A percentile compares a stretch with the other conserved stretches of the same genome.
Evolutionary conservation across 129 eudicot genomes (phyloP).

Genomic region (sunflower (Helianthus annuus)): DNA sequence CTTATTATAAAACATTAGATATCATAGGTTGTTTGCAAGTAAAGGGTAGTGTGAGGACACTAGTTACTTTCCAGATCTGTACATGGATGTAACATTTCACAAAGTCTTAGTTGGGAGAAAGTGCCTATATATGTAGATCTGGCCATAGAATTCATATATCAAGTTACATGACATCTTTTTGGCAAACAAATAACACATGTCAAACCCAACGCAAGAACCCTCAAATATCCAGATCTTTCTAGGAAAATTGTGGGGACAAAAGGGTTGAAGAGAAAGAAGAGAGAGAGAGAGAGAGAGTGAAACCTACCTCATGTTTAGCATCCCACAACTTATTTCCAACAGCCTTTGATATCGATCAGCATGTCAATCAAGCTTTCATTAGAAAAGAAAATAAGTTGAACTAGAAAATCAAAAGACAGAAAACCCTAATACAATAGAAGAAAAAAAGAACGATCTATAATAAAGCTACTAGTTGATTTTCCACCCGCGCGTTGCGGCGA

Average conservation of each 20-base stretch:
- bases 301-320: conserved; percentile 91
- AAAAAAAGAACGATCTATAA: neutral
- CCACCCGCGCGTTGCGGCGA: too few relatives aligned
- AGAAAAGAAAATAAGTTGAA: neutral
- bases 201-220: conserved; percentile 16
- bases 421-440: neutral
- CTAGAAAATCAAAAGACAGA: neutral
- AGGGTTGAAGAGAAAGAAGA: neutral
- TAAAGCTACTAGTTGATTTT: too few relatives aligned
- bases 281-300: too few relatives aligned
- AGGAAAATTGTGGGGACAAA: neutral
- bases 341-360: conserved; percentile 68
- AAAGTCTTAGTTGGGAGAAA: conserved; percentile 21
- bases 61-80: conserved; percentile 65
- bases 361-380: conserved; percentile 54
- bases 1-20: neutral
- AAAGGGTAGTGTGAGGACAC: conserved; percentile 49
- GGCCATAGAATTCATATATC: conserved; percentile 46
- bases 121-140: conserved; percentile 53
- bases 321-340: conserved; percentile 89
- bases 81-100: conserved; percentile 65
- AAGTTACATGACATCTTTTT: conserved; percentile 51
- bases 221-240: conserved; percentile 34
- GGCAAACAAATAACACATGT: conserved; percentile 35
- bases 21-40: conserved; percentile 47